Base-by-base conservation (phyloP, 2,329 filamentous ascomycete genomes). In the Fonsecaea monophora region DNA sequence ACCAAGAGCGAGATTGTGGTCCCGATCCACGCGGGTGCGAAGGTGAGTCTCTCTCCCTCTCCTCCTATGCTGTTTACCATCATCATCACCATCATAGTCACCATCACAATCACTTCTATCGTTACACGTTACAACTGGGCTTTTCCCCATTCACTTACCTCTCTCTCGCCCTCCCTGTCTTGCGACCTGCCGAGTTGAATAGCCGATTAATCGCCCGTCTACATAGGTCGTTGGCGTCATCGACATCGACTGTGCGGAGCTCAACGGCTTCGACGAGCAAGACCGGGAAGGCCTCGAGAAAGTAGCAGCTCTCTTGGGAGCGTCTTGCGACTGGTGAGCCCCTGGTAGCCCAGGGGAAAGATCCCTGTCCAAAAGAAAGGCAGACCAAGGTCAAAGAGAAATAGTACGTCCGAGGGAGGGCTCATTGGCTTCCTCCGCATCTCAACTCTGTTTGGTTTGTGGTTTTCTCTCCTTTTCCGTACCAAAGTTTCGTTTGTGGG, bases 1-100 rank as follows among this genome's bases (percentile, higher is more conserved):
- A 83, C 78, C 68, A 75, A 76, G 67, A 83, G 82, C 75, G 82
- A 84, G 74, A 81, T 84, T 72, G 82, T 83, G 13, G 81, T 83
- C 53, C 82, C 82, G 40, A 78, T 83, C 73, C 53, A 81, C 58
- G 70, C 74, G n/a, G 69, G 68, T 18, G 77, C 75, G 38, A 79
- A 80, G 76, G 79, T 80, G 62, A 72, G 78, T 75, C 18, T 56
- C 37, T n/a, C 21, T n/a, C 45, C 25, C 2, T 25, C 25, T 25
- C 25, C 25, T 25, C 25, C 25, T 25, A 25, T 25, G 25, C 25
- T 25, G 25, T 25, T 25, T 38, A 9, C 37, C 37, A 38, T 38
- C 37, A 8, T 13, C 5, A 38, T 38, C 37, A 13, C 37, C 37
- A 9, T 38, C 13, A 13, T 8, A 13, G 5, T 13, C 13, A 9